Evolutionary conservation across 306 rosid genomes (phyloP).

Genomic region (Oxytropis ochrocephala): DNA sequence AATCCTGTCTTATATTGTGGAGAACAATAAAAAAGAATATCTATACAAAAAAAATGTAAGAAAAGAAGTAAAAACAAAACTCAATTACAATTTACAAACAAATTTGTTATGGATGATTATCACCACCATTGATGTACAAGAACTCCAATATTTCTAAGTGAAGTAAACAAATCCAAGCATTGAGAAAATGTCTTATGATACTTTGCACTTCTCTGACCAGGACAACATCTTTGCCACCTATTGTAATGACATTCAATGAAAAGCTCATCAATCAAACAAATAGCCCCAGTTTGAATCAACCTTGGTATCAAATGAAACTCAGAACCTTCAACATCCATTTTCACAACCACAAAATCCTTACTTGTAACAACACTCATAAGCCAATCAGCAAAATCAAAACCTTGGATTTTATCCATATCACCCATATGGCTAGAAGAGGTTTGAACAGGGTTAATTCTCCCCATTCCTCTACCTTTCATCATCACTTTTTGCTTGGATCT

Average conservation of each 20-base stretch:
- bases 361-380: slow-evolving; percentile 24
- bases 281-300: slow-evolving; percentile 51
- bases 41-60: slow-evolving; percentile 16
- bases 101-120: background rate
- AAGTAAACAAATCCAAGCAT: slow-evolving; percentile 43
- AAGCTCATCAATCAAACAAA: slow-evolving; percentile 61
- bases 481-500: slow-evolving; percentile 24
- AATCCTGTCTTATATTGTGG: background rate
- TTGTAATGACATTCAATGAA: slow-evolving; percentile 64
- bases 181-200: slow-evolving; percentile 39
- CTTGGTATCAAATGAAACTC: slow-evolving; percentile 61
- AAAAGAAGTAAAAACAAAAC: background rate
- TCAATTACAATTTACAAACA: background rate
- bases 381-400: slow-evolving; percentile 57
- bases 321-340: slow-evolving; percentile 65
- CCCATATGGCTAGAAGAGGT: slow-evolving; percentile 41
- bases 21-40: slow-evolving; percentile 2
- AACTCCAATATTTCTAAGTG: slow-evolving; percentile 50
- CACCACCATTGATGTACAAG: slow-evolving; percentile 74
- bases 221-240: slow-evolving; percentile 53
- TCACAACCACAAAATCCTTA: slow-evolving; percentile 56
- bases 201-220: slow-evolving; percentile 47
- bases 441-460: slow-evolving; percentile 46
- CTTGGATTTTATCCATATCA: slow-evolving; percentile 41
- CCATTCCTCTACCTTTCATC: slow-evolving; percentile 39